Conservation (phyloP, 2,329 filamentous ascomycete genomes). For the Ophiostoma perfectum region DNA sequence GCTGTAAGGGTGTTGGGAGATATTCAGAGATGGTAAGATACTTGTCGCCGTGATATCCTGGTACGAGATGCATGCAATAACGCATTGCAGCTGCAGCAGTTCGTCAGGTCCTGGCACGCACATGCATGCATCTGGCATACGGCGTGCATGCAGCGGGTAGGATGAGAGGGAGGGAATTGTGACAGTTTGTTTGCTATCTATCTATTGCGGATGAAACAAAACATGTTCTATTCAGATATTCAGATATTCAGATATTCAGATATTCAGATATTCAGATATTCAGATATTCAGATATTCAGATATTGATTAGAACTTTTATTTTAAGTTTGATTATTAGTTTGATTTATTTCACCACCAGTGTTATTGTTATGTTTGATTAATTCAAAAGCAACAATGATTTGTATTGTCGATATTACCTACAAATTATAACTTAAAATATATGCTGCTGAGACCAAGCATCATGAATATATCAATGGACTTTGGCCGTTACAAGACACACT, state of each 20-base stretch:
- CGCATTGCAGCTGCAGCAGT: constrained; percentile 9
- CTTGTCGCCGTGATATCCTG: neutral
- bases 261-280: neutral
- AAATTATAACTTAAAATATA: too few relatives aligned
- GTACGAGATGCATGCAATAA: neutral
- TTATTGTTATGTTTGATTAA: too few relatives aligned
- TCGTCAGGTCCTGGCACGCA: neutral
- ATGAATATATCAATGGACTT: too few relatives aligned
- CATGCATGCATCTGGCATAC: neutral
- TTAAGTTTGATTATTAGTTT: too few relatives aligned
- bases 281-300: neutral
- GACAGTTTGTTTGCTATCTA: neutral
- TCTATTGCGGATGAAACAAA: too few relatives aligned
- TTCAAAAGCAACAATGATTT: too few relatives aligned
- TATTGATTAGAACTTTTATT: neutral
- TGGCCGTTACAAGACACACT: too few relatives aligned
- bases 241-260: neutral
- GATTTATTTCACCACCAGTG: too few relatives aligned
- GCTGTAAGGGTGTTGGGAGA: neutral
- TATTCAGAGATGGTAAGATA: neutral
- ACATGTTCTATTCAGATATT: neutral
- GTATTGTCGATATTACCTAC: too few relatives aligned
- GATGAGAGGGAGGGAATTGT: neutral
- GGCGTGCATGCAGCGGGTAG: neutral
- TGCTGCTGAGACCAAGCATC: too few relatives aligned